phyloP scores from a whole-genome alignment of 257 asterid species.

The Gentiana dahurica region DNA sequence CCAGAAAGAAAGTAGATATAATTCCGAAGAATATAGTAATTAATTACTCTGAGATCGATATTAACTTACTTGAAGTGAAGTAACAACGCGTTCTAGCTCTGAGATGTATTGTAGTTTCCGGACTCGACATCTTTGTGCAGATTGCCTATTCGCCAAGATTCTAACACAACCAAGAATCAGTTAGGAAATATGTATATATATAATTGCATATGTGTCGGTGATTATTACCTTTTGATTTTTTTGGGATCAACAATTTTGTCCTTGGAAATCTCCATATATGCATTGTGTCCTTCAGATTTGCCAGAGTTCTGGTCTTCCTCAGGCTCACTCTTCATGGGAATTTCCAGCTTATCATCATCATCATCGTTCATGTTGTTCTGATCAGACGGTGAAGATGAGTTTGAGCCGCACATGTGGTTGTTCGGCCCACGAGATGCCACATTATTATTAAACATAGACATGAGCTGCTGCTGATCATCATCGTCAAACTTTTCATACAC shows the following conservation, averaged over 20 bases:
- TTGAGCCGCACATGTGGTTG: conserved; percentile 21
- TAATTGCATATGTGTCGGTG: no score
- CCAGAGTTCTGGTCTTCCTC: conserved; percentile 58
- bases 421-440: conserved; percentile 24
- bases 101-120: conserved; percentile 87
- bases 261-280: conserved; percentile 25
- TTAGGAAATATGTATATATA: no score
- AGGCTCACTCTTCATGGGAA: conserved; percentile 52
- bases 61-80: conserved; percentile 61
- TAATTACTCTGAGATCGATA: background rate
- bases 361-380: conserved; percentile 65
- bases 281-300: conserved; percentile 40
- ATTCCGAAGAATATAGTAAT: no score
- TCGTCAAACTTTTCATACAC: conserved; percentile 65
- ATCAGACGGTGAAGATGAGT: conserved; percentile 71
- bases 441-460: conserved; percentile 72
- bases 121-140: conserved; percentile 93
- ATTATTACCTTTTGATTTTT: conserved; percentile 64
- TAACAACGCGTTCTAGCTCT: conserved; percentile 82
- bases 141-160: conserved; percentile 90
- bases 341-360: conserved; percentile 6
- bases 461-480: conserved; percentile 41
- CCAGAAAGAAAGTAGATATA: no score
- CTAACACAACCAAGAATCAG: conserved; percentile 16
- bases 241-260: conserved; percentile 69